Percentiles rank a stretch among this genome's conserved stretches.
Evolutionary conservation across 179 eudicot genomes (phyloP).

Genomic region (Silene coronaria): DNA sequence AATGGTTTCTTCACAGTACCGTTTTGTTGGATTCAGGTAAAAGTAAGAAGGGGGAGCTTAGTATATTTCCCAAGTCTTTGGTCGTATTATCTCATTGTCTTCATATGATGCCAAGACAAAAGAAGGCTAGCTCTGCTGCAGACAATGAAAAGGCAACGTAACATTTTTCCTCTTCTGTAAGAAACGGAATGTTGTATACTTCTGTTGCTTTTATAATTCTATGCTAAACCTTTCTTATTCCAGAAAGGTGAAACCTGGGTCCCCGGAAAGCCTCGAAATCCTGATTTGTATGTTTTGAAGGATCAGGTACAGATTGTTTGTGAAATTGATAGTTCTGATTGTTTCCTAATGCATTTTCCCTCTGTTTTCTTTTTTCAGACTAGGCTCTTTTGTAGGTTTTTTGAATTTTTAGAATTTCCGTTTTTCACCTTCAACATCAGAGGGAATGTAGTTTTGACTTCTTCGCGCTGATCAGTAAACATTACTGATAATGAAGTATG

Average conservation of each 20-base stretch:
- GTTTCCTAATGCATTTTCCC: too few relatives aligned
- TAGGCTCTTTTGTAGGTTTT: too few relatives aligned
- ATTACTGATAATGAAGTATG: too few relatives aligned
- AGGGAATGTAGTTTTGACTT: too few relatives aligned
- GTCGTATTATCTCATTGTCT: constrained; percentile 76
- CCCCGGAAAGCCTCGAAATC: constrained; percentile 81
- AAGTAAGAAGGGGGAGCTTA: constrained; percentile 88
- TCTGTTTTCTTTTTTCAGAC: too few relatives aligned
- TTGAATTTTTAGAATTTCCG: too few relatives aligned
- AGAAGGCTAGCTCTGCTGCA: constrained; percentile 47
- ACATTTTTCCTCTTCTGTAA: not conserved
- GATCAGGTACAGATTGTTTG: constrained; percentile 59
- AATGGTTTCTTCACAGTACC: not conserved
- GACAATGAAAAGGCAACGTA: constrained; percentile 47
- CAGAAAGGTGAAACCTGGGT: constrained; percentile 52
- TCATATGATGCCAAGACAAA: constrained; percentile 96
- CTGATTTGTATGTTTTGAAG: constrained; percentile 66
- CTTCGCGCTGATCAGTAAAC: too few relatives aligned
- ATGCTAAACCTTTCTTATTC: not conserved
- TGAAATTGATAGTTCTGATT: not conserved
- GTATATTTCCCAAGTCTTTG: constrained; percentile 74
- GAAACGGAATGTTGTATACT: not conserved
- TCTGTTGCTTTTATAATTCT: not conserved
- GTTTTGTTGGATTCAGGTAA: constrained; percentile 37
- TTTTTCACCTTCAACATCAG: too few relatives aligned